Percentiles rank a stretch among this genome's conserved stretches.
These are phyloP conservation scores for Flaveria ramosissima DNA, from an alignment of 129 eudicot species.

Conservation along the genomic window DNA sequence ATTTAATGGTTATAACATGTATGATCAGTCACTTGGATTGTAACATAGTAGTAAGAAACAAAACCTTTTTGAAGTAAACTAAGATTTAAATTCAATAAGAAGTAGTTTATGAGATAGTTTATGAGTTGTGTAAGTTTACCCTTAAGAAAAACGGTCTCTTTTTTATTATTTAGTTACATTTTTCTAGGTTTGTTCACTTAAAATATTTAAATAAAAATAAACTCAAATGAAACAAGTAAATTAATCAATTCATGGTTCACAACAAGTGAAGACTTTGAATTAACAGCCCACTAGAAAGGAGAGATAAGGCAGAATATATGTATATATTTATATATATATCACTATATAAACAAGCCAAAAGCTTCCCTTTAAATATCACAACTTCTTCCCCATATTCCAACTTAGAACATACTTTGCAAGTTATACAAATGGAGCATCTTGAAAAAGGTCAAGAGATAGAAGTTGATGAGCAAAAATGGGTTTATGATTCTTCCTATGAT, in stretches of 20 bases:
- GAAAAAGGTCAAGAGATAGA: conserved; percentile 40
- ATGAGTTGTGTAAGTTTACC: too few relatives aligned
- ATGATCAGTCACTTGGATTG: too few relatives aligned
- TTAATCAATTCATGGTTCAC: background rate
- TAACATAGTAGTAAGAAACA: too few relatives aligned
- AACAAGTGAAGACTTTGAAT: conserved; percentile 13
- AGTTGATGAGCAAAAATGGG: conserved; percentile 62
- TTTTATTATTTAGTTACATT: background rate
- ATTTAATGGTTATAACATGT: background rate
- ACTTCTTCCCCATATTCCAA: conserved; percentile 20
- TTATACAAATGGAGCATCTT: conserved; percentile 48
- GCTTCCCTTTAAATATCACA: conserved; percentile 39
- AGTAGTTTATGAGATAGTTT: too few relatives aligned
- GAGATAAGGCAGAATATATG: conserved; percentile 31
- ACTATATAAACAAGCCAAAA: conserved; percentile 55
- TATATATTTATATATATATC: conserved; percentile 13
- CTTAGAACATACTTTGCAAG: conserved; percentile 17
- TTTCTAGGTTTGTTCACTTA: background rate
- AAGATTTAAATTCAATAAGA: too few relatives aligned
- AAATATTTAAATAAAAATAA: background rate
- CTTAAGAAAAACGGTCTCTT: too few relatives aligned
- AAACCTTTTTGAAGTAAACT: too few relatives aligned
- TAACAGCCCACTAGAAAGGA: conserved; percentile 32
- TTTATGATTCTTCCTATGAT: conserved; percentile 74
- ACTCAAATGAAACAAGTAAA: background rate